phyloP scores from a whole-genome alignment of 768 basidiomycete species.

The Russula earlei region DNA sequence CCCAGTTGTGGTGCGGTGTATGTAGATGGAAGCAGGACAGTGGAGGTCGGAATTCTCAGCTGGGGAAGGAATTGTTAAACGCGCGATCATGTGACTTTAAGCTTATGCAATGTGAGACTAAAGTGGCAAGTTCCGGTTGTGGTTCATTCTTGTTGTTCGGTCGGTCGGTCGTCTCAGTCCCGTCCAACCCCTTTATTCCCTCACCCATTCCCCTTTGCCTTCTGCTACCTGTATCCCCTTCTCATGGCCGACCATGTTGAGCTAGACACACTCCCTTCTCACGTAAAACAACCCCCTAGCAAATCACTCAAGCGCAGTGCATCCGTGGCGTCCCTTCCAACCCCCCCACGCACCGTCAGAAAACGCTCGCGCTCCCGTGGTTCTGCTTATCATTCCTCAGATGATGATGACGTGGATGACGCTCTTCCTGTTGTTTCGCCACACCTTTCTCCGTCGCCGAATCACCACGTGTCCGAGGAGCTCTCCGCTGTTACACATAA shows the following conservation, averaged over 20 bases:
- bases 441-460: slow-evolving; percentile 9
- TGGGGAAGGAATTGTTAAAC: not conserved
- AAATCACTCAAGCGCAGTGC: slow-evolving; percentile 20
- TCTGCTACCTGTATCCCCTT: not conserved
- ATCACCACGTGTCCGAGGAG: slow-evolving; percentile 6
- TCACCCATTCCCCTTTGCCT: not conserved
- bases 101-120: slow-evolving; percentile 3
- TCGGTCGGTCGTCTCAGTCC: slow-evolving; percentile 5
- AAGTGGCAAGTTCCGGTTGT: not conserved
- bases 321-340: slow-evolving; percentile 20
- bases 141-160: not conserved
- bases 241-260: slow-evolving; percentile 11
- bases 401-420: slow-evolving; percentile 16
- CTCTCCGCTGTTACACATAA: not conserved
- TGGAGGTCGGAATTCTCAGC: slow-evolving; percentile 1
- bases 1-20: slow-evolving; percentile 25
- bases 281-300: not conserved
- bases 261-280: slow-evolving; percentile 1
- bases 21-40: slow-evolving; percentile 12
- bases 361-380: slow-evolving; percentile 20
- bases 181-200: not conserved
- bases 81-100: slow-evolving; percentile 2
- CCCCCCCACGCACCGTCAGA: slow-evolving; percentile 17
- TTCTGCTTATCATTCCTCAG: slow-evolving; percentile 17
- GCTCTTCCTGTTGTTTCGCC: slow-evolving; percentile 16